Base-by-base conservation (phyloP, 2,329 filamentous ascomycete genomes). In the Talaromyces rugulosus region DNA sequence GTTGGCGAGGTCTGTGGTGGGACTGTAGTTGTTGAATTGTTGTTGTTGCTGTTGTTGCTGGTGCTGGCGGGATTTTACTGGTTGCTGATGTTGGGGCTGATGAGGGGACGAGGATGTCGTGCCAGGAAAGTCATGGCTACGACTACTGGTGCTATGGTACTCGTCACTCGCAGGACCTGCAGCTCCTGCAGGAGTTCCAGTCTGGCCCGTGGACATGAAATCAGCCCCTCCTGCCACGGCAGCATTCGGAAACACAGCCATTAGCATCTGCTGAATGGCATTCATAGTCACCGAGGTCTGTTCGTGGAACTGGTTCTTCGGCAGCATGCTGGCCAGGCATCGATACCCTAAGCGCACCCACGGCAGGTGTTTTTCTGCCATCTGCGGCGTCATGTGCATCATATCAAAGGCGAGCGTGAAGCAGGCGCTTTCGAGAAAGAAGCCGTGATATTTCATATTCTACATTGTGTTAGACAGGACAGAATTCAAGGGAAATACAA, bases 371-470 rank as follows among this genome's bases (percentile, higher is more conserved):
- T 69, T 68, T n/a, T 73, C 61, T 2, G 76, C 73, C 1, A 72
- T 68, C 53, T 69, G 67, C 23, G 74, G 70, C 6, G 44, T 61
- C 12, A 77, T 74, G 34, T 80, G 77, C 18, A 81, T 69, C 54
- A 81, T 70, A 56, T 81, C 77, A 53, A 79, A 79, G 8, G 78
- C 74, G 3, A 81, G 62, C 3, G 74, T 74, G 56, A 79, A 79
- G 11, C 71, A 72, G 12, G 77, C 76, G 33, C 77, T 79, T 36
- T 76, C 72, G 9, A 80, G 67, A 56, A 81, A 80, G 55, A 78
- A 80, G 5, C 71, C 76, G 30, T 80, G 77, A 30, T 80, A 81
- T 40, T 77, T 78, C 4, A 80, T 67, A 69, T 78, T 74, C 78
- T 81, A 27, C 5, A 2, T 34, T 31, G 30, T 11, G 54, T 62